Conservation (phyloP, 192 early-diverging fungal species). For the Mortierella alpina region DNA sequence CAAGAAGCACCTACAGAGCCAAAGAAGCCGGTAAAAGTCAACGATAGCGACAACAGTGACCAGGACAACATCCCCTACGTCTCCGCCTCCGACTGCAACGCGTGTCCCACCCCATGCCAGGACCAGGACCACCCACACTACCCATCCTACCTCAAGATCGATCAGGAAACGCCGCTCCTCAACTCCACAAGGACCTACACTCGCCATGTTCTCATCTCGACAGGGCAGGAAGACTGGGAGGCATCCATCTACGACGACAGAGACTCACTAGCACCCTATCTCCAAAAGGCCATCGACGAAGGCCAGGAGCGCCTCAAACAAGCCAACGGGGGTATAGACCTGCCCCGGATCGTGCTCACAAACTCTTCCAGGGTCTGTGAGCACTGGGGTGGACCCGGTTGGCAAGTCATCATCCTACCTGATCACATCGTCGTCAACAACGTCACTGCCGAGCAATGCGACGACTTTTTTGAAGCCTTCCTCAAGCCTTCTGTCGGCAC, state of each 20-base stretch:
- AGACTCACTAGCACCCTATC: conserved; percentile 53
- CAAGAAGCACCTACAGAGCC: background rate
- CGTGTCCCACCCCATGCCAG: conserved; percentile 59
- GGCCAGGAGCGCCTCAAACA: conserved; percentile 22
- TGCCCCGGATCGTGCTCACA: conserved; percentile 59
- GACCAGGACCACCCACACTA: conserved; percentile 56
- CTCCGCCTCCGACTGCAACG: conserved; percentile 43
- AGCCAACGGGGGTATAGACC: conserved; percentile 24
- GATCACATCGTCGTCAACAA: conserved; percentile 66
- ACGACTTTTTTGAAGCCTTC: conserved; percentile 60
- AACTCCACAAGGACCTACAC: conserved; percentile 64
- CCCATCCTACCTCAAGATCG: conserved; percentile 65
- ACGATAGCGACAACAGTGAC: conserved; percentile 7
- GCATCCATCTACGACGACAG: conserved; percentile 62
- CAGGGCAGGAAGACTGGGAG: conserved; percentile 62
- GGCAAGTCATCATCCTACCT: conserved; percentile 58
- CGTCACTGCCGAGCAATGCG: conserved; percentile 54
- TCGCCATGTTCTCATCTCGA: conserved; percentile 68
- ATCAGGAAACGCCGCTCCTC: conserved; percentile 53
- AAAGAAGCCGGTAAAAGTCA: background rate
- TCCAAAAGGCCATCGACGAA: conserved; percentile 48
- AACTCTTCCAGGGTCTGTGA: conserved; percentile 53
- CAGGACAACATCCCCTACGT: conserved; percentile 31
- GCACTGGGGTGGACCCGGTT: conserved; percentile 38
- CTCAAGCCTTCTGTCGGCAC: conserved; percentile 23